phyloP scores from a whole-genome alignment of 257 asterid genomes.

The Fraxinus excelsior region DNA sequence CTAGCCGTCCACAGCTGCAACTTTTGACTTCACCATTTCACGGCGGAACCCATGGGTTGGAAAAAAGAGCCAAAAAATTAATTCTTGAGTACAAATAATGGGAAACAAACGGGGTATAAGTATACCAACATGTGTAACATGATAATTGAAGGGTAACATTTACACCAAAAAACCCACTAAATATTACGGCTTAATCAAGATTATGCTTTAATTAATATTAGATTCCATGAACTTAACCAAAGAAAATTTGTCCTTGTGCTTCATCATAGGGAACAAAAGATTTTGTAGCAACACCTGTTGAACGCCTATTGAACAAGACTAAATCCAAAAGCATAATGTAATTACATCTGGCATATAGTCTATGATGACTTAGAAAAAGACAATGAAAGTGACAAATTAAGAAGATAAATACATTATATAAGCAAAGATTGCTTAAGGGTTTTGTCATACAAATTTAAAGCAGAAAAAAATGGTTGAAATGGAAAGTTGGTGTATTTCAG shows the following conservation, averaged over 20 bases:
- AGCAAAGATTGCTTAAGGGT: constrained; percentile 20
- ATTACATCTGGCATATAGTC: constrained; percentile 46
- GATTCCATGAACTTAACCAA: neutral
- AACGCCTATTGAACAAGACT: constrained; percentile 29
- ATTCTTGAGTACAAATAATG: too few species aligned
- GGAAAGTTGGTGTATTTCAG: constrained; percentile 21
- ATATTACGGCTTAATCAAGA: constrained; percentile 23
- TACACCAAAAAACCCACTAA: constrained; percentile 37
- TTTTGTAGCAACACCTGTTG: constrained; percentile 36
- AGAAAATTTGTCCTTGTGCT: constrained; percentile 23
- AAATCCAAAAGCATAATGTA: constrained; percentile 20
- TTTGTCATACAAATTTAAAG: constrained; percentile 43
- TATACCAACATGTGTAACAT: constrained; percentile 38
- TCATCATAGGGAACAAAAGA: constrained; percentile 29
- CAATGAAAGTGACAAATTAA: constrained; percentile 31
- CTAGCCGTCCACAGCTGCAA: too few species aligned
- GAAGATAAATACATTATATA: constrained; percentile 24
- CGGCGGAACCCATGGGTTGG: too few species aligned
- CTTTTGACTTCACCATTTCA: too few species aligned
- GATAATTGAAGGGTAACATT: constrained; percentile 36
- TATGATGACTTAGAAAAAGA: constrained; percentile 22
- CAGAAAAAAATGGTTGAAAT: constrained; percentile 25
- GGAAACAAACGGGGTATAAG: neutral
- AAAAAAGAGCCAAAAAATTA: too few species aligned
- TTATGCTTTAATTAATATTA: neutral